Conservation (phyloP, 73 alveolate species). For the Blepharisma japonicum region DNA sequence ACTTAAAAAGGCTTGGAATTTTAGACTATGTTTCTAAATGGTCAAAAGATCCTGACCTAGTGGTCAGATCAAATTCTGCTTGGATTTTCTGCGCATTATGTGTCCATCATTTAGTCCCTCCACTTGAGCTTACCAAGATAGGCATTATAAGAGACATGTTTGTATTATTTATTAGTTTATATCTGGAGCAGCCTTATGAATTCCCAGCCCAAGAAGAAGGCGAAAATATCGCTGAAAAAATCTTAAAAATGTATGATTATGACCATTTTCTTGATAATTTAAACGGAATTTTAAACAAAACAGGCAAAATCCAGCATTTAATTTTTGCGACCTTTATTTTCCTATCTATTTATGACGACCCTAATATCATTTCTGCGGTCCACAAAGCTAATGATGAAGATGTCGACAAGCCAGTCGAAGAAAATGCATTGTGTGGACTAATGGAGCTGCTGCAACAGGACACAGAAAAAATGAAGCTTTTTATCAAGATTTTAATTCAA, state of each 20-base stretch:
- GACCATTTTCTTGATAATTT: conserved; percentile 18
- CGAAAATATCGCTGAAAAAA: conserved; percentile 22
- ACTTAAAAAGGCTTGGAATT: background rate
- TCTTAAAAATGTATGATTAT: conserved; percentile 24
- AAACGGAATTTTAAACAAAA: background rate
- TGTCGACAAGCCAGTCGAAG: conserved; percentile 33
- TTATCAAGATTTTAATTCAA: conserved; percentile 21
- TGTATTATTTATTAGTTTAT: background rate
- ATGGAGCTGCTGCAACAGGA: conserved; percentile 14
- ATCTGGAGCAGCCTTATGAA: background rate
- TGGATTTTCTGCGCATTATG: conserved; percentile 25
- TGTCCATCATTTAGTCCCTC: background rate
- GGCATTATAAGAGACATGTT: conserved; percentile 26
- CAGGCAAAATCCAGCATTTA: conserved; percentile 11
- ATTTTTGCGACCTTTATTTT: conserved; percentile 23
- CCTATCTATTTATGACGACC: background rate
- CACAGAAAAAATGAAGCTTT: conserved; percentile 28
- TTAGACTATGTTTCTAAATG: conserved; percentile 7
- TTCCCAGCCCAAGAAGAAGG: conserved; percentile 1
- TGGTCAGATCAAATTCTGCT: conserved; percentile 21
- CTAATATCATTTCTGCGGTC: background rate
- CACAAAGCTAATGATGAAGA: conserved; percentile 22
- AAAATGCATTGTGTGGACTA: conserved; percentile 29
- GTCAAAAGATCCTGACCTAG: conserved; percentile 26
- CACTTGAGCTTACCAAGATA: background rate